These are phyloP conservation scores for Chloromonas sp. DNA, from an alignment of 163 green algal species.

Conservation along the genomic window DNA sequence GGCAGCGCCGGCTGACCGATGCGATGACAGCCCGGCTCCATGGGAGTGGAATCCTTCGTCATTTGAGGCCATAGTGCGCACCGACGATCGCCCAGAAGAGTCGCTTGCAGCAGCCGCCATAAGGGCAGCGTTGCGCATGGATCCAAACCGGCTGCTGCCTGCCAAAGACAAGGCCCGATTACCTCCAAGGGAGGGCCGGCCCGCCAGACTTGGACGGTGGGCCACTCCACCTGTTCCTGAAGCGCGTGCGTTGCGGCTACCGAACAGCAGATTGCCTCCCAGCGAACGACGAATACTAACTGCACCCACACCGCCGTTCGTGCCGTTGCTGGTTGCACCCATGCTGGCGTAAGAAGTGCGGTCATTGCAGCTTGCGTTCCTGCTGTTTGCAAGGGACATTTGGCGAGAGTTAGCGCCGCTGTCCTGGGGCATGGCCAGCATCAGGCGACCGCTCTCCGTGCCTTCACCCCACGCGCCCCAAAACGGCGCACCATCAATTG, in stretches of 20 bases:
- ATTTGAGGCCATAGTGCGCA: not conserved
- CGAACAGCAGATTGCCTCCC: not conserved
- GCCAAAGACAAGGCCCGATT: not conserved
- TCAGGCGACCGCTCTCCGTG: not conserved
- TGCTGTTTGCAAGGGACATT: not conserved
- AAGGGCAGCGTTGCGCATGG: not conserved
- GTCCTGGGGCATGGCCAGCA: slow-evolving; percentile 2
- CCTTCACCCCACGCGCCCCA: slow-evolving; percentile 11
- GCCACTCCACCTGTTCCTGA: not conserved
- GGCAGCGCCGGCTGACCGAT: too few relatives aligned
- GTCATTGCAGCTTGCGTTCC: slow-evolving; percentile 5
- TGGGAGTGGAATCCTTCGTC: not conserved
- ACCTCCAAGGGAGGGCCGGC: not conserved
- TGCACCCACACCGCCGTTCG: not conserved
- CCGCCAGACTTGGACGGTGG: not conserved
- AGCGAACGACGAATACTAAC: not conserved
- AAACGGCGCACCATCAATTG: not conserved
- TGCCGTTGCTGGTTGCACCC: too few relatives aligned
- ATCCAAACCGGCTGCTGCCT: not conserved
- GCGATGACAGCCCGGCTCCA: too few relatives aligned
- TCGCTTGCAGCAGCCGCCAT: not conserved
- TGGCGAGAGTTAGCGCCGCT: not conserved
- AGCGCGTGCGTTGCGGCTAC: not conserved
- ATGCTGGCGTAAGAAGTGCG: not conserved
- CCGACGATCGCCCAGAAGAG: not conserved